Evolutionary conservation across 2,329 filamentous ascomycete genomes (phyloP).

Genomic region (Colletotrichum chlorophyti): DNA sequence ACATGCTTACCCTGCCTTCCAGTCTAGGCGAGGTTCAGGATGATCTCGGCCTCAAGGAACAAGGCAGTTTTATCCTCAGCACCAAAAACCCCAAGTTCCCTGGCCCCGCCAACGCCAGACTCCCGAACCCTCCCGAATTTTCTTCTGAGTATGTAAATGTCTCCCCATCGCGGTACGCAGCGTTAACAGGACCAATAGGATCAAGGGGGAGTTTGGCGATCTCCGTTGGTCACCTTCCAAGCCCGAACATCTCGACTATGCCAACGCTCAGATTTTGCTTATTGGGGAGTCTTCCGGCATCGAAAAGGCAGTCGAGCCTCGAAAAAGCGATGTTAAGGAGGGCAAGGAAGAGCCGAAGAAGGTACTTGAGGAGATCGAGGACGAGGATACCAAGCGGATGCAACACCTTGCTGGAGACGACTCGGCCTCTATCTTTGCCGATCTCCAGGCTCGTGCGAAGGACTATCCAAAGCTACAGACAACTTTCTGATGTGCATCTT

Average conservation of each 20-base stretch:
- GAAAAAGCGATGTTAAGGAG: slow-evolving; percentile 62
- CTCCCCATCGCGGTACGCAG: not conserved
- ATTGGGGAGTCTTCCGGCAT: slow-evolving; percentile 72
- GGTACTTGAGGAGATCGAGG: slow-evolving; percentile 76
- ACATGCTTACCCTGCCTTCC: slow-evolving; percentile 77
- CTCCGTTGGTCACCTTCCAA: slow-evolving; percentile 78
- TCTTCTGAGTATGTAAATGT: slow-evolving; percentile 71
- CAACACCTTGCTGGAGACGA: slow-evolving; percentile 54
- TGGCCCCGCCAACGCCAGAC: slow-evolving; percentile 66
- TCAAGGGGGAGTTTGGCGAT: slow-evolving; percentile 74
- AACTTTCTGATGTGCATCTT: slow-evolving; percentile 58
- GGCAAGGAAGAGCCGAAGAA: slow-evolving; percentile 70
- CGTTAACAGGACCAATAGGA: slow-evolving; percentile 44
- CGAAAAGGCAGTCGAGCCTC: slow-evolving; percentile 61
- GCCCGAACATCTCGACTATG: slow-evolving; percentile 77
- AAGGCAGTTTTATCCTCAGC: slow-evolving; percentile 80
- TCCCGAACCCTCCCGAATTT: slow-evolving; percentile 73
- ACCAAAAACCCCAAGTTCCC: slow-evolving; percentile 80
- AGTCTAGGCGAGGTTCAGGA: slow-evolving; percentile 75
- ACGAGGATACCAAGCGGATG: slow-evolving; percentile 75
- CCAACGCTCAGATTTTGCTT: slow-evolving; percentile 78
- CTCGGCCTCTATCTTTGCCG: slow-evolving; percentile 52
- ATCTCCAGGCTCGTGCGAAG: slow-evolving; percentile 56
- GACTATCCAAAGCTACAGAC: slow-evolving; percentile 70
- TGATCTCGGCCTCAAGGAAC: slow-evolving; percentile 73